Conservation (phyloP, 371 early-diverging fungal species). For the Mucor lusitanicus region DNA sequence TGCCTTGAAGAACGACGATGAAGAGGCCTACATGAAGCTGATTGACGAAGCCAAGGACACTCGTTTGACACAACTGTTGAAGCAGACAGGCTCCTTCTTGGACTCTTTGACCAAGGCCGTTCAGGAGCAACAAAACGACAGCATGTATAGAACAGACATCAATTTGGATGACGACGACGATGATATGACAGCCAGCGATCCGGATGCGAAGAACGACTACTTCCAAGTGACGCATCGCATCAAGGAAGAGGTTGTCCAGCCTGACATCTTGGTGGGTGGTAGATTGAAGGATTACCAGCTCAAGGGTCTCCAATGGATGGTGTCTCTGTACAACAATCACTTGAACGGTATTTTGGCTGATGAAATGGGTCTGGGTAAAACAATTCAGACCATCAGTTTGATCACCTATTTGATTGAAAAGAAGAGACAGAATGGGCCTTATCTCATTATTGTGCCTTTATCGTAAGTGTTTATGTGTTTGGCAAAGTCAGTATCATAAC, state of each 20-base stretch:
- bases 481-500: too few relatives aligned
- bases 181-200: slow-evolving; percentile 14
- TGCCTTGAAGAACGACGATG: slow-evolving; percentile 93
- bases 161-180: slow-evolving; percentile 34
- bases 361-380: slow-evolving; percentile 98
- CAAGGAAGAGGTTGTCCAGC: slow-evolving; percentile 81
- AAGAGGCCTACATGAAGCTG: slow-evolving; percentile 94
- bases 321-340: slow-evolving; percentile 94
- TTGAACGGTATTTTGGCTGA: slow-evolving; percentile 98
- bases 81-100: slow-evolving; percentile 90
- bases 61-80: slow-evolving; percentile 87
- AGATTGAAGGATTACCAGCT: slow-evolving; percentile 97
- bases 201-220: slow-evolving; percentile 75
- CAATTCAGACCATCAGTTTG: slow-evolving; percentile 98
- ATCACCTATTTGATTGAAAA: slow-evolving; percentile 92
- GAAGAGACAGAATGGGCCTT: slow-evolving; percentile 93
- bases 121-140: slow-evolving; percentile 73
- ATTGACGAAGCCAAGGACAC: slow-evolving; percentile 96
- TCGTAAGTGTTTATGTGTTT: slow-evolving; percentile 69
- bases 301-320: slow-evolving; percentile 99
- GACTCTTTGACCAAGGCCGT: slow-evolving; percentile 75
- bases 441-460: slow-evolving; percentile 91
- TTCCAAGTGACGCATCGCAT: slow-evolving; percentile 88
- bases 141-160: slow-evolving; percentile 40
- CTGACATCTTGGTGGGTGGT: slow-evolving; percentile 87